Conservation (phyloP, 1,139 yeast genomes). For the Hemisphaericaspora lyxosophila region DNA sequence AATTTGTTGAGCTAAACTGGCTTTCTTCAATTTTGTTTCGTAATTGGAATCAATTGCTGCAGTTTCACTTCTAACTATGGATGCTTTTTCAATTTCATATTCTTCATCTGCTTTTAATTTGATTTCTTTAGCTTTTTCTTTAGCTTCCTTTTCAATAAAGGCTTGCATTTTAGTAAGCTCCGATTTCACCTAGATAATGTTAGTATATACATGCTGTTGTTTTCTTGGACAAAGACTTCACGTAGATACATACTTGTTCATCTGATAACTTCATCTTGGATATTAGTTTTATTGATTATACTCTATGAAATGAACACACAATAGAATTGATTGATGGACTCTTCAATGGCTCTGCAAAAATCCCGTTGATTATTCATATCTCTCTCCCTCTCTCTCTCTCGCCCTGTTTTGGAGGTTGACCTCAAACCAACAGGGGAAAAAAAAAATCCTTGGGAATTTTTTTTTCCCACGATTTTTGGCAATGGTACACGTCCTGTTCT, state of each 20-base stretch:
- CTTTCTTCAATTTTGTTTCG: slow-evolving; percentile 85
- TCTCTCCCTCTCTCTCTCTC: not conserved
- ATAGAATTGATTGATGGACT: not conserved
- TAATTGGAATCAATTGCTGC: slow-evolving; percentile 81
- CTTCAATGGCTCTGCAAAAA: too few species aligned
- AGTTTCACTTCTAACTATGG: slow-evolving; percentile 88
- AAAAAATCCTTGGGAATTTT: not conserved
- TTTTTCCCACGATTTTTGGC: slow-evolving; percentile 1
- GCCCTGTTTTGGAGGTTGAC: not conserved
- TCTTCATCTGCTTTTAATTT: slow-evolving; percentile 96
- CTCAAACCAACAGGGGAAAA: not conserved
- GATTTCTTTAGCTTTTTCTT: slow-evolving; percentile 97
- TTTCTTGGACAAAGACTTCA: too few species aligned
- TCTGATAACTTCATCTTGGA: slow-evolving; percentile 44
- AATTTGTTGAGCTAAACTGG: slow-evolving; percentile 90
- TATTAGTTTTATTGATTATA: slow-evolving; percentile 3
- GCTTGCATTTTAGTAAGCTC: slow-evolving; percentile 98
- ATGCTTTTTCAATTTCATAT: slow-evolving; percentile 95
- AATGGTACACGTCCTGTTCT: too few species aligned
- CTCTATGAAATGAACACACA: not conserved
- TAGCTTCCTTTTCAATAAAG: slow-evolving; percentile 98
- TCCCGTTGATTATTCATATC: too few species aligned
- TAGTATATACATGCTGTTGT: not conserved
- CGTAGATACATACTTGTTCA: slow-evolving; percentile 44
- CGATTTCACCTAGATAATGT: slow-evolving; percentile 69